These are phyloP conservation scores for Tarenaya hassleriana DNA, from an alignment of 345 rosid genomes.

Conservation along the genomic window DNA sequence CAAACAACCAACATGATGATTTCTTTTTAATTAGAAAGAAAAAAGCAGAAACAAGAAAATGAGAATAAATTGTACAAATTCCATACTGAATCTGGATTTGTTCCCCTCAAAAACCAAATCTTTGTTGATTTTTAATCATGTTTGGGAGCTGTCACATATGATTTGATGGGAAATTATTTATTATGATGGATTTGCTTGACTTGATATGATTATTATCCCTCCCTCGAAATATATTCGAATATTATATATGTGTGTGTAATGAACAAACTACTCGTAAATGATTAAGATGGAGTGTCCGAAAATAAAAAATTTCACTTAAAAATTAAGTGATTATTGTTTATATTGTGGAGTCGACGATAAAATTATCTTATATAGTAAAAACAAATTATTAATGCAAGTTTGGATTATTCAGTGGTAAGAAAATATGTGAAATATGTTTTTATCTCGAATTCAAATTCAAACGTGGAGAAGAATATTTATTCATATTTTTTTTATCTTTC, in stretches of 20 bases:
- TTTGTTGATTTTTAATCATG: slow-evolving; percentile 7
- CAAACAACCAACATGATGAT: slow-evolving; percentile 18
- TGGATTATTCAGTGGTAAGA: no score
- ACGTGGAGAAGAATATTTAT: no score
- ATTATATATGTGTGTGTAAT: neutral
- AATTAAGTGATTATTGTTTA: neutral
- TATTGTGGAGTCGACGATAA: neutral
- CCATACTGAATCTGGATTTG: neutral
- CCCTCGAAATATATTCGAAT: slow-evolving; percentile 4
- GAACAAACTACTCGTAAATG: no score
- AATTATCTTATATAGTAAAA: no score
- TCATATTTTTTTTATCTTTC: no score
- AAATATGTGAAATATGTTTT: no score
- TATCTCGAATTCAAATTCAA: no score
- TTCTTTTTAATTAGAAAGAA: neutral
- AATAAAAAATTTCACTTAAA: no score
- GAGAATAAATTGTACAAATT: neutral
- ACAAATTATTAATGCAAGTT: no score
- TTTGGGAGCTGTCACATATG: slow-evolving; percentile 1
- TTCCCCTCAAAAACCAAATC: slow-evolving; percentile 6
- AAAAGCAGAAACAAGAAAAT: no score
- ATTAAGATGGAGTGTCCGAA: no score
- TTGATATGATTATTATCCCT: neutral
- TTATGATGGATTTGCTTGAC: slow-evolving; percentile 13
- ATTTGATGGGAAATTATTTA: slow-evolving; percentile 15